phyloP scores from a whole-genome alignment of 352 stramenopile species.

The Phytophthora citrophthora region DNA sequence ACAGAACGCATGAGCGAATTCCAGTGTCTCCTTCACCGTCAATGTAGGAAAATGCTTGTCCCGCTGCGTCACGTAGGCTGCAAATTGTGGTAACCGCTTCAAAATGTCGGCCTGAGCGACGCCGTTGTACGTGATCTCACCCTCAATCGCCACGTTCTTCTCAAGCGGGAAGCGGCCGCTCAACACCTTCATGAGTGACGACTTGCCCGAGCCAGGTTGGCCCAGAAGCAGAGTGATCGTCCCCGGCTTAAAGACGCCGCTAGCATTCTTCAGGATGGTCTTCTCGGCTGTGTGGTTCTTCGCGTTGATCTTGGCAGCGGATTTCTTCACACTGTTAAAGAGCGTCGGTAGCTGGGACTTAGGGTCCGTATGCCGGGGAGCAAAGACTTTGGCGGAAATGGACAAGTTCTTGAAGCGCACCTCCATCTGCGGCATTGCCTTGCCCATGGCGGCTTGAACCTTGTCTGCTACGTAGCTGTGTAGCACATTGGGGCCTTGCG shows the following conservation, averaged over 20 bases:
- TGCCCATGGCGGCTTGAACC: constrained; percentile 24
- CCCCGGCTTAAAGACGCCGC: constrained; percentile 43
- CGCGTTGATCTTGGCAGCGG: constrained; percentile 28
- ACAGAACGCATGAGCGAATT: constrained; percentile 51
- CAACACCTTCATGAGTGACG: constrained; percentile 29
- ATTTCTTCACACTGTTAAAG: constrained; percentile 44
- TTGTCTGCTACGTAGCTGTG: constrained; percentile 29
- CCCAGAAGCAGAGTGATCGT: constrained; percentile 29
- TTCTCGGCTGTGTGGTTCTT: constrained; percentile 45
- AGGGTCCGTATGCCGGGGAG: constrained; percentile 8
- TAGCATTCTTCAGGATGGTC: constrained; percentile 52
- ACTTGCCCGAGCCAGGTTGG: constrained; percentile 28
- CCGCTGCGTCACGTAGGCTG: constrained; percentile 48
- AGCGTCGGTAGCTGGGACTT: constrained; percentile 48
- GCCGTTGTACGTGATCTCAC: constrained; percentile 31
- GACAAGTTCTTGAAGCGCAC: constrained; percentile 36
- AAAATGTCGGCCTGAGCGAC: constrained; percentile 19
- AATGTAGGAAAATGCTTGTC: constrained; percentile 89
- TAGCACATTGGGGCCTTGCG: constrained; percentile 31
- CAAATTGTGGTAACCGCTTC: constrained; percentile 52
- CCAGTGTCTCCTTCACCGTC: constrained; percentile 59
- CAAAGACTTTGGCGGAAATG: constrained; percentile 33
- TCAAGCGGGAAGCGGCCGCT: constrained; percentile 22
- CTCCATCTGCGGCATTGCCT: constrained; percentile 35
- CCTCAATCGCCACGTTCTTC: constrained; percentile 31